Conservation (phyloP, 257 asterid species). For the Ophiorrhiza pumila region DNA sequence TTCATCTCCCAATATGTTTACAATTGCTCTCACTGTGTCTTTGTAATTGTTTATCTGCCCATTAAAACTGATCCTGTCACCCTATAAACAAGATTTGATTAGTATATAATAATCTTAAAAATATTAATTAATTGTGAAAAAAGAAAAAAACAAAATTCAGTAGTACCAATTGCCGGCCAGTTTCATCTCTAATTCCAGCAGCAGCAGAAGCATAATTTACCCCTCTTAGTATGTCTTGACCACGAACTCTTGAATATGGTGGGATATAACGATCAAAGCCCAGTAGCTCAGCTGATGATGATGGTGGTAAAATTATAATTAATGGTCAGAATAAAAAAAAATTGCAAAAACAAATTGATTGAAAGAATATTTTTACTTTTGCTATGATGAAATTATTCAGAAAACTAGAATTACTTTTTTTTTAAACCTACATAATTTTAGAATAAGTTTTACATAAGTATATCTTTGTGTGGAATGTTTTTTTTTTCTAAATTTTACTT, state of each 20-base stretch:
- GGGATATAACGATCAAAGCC: constrained; percentile 44
- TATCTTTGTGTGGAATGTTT: no score
- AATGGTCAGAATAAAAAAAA: neutral
- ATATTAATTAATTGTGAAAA: neutral
- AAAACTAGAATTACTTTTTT: neutral
- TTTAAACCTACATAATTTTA: neutral
- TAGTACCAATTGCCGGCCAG: constrained; percentile 42
- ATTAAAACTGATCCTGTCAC: constrained; percentile 53
- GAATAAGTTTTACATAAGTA: no score
- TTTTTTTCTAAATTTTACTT: no score
- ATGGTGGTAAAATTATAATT: neutral
- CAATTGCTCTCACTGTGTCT: constrained; percentile 61
- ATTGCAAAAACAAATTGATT: neutral
- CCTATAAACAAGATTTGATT: constrained; percentile 34
- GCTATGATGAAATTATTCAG: neutral
- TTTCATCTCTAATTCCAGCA: constrained; percentile 52
- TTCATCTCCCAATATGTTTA: constrained; percentile 39
- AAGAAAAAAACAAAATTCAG: neutral
- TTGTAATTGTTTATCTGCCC: constrained; percentile 77
- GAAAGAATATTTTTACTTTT: neutral
- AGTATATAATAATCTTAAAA: neutral
- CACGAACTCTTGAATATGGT: constrained; percentile 38
- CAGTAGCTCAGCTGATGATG: constrained; percentile 42
- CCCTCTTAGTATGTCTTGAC: constrained; percentile 35
- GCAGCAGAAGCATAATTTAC: constrained; percentile 61